Base-by-base conservation (phyloP, 2,329 filamentous ascomycete genomes). In the Diaporthe sp. region DNA sequence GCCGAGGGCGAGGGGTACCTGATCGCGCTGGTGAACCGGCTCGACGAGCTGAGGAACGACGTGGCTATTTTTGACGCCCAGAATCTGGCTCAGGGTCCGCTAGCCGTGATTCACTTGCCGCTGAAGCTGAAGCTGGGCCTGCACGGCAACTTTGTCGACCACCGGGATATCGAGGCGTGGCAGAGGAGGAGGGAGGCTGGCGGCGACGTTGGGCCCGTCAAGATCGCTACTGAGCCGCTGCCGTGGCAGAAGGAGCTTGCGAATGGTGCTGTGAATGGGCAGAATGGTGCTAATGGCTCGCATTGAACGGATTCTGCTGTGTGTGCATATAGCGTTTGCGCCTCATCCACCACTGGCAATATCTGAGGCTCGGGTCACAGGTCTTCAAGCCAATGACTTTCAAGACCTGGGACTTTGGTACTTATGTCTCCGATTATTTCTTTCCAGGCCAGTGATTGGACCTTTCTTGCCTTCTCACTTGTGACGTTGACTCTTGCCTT, bases 1-100 rank as follows among this genome's bases (percentile, higher is more conserved):
- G 81, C 74, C 1, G 88, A 90, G 77, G 88, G 87, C 0, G 87
- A 90, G 71, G 88, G 88, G 1, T 90, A 88, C 77, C 83, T 85
- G 77, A 84, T 89, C 47, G 86, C 86, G 28, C 82, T 87, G 70
- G 80, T 87, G 55, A 87, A 88, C 77, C 83, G 85, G 72, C 83
- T 88, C 5, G 87, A 88, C 77, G 82, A 84, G 67, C 78, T 86
- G 44, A 81, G 85, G 67, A 87, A 87, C 77, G 85, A 87, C 71
- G 82, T 86, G 9, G 81, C 85, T n/a, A 84, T 86, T 63, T 86
- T 86, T 71, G 85, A 87, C 58, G 85, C 85, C 1, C 82, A 82
- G 77, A 77, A 85, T 25, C 79, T 87, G 0, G 78, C 81, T 0
- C 80, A 82, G 42, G 85, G 86, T 0, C 86, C 85, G 12, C 73